phyloP scores from a whole-genome alignment of 176 grass and related monocot species.

The Ensete ventricosum region DNA sequence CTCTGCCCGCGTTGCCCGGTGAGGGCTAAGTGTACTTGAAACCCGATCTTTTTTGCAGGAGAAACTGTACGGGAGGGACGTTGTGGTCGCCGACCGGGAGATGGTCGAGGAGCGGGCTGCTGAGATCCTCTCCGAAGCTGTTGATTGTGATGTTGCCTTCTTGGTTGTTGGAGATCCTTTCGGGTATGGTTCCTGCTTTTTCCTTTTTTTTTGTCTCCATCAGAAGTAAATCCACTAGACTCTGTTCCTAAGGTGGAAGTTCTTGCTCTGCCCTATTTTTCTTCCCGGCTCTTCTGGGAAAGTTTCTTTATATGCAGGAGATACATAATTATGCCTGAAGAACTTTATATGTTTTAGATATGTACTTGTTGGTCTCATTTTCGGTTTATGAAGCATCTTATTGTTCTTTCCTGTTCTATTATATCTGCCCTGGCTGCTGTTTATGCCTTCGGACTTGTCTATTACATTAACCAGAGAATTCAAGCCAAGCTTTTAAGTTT shows the following conservation, averaged over 20 bases:
- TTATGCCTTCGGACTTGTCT: too few relatives aligned
- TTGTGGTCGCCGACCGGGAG: conserved; percentile 71
- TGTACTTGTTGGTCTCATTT: not conserved
- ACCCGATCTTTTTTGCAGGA: conserved; percentile 34
- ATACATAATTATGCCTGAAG: too few relatives aligned
- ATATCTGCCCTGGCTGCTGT: too few relatives aligned
- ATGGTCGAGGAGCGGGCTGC: conserved; percentile 91
- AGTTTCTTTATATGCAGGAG: too few relatives aligned
- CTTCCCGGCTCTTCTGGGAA: too few relatives aligned
- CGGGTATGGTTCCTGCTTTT: conserved; percentile 35
- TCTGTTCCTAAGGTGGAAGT: not conserved
- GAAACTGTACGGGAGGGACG: conserved; percentile 76
- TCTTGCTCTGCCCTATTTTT: not conserved
- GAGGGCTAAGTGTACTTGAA: not conserved
- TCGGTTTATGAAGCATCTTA: not conserved
- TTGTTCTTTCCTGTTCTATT: not conserved
- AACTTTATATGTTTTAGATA: too few relatives aligned
- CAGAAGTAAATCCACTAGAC: not conserved
- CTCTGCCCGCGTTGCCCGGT: conserved; percentile 15
- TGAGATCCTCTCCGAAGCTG: conserved; percentile 44
- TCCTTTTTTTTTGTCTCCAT: not conserved
- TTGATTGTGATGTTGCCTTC: conserved; percentile 50
- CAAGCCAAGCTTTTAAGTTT: too few relatives aligned
- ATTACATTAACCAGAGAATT: too few relatives aligned
- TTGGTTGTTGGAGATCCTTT: conserved; percentile 91